Conservation (phyloP, 1,139 yeast genomes). For the Taphrina pruni region DNA sequence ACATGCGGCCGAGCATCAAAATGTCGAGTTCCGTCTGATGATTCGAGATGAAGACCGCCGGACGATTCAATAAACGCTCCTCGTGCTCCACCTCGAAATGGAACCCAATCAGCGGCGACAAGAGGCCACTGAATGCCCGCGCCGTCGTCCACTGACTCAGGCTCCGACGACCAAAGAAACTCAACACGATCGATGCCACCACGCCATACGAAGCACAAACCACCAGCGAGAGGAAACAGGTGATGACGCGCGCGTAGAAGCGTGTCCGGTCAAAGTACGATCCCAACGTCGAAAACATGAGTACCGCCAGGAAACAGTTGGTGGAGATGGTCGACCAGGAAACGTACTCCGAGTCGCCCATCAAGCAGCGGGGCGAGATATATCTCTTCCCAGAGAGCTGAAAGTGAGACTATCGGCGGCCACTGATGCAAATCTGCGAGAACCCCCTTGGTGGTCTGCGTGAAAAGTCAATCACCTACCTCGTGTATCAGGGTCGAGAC, state of each 20-base stretch:
- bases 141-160: conserved; percentile 92
- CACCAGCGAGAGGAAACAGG: conserved; percentile 49
- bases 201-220: conserved; percentile 59
- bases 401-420: too few relatives aligned
- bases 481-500: too few relatives aligned
- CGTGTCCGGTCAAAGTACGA: conserved; percentile 50
- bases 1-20: conserved; percentile 53
- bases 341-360: conserved; percentile 14
- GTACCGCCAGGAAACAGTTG: conserved; percentile 8
- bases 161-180: conserved; percentile 74
- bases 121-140: conserved; percentile 69
- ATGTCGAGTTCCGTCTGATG: conserved; percentile 67
- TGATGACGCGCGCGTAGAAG: conserved; percentile 52
- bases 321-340: conserved; percentile 10
- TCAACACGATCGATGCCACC: conserved; percentile 68
- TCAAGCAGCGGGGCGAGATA: neutral
- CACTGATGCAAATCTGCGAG: too few relatives aligned
- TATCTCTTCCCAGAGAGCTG: too few relatives aligned
- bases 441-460: too few relatives aligned
- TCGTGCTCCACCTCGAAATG: conserved; percentile 70
- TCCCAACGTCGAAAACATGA: conserved; percentile 30
- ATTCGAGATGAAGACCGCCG: conserved; percentile 84
- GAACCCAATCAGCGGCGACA: conserved; percentile 69
- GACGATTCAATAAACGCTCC: conserved; percentile 60
- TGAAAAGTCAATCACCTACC: too few relatives aligned